phyloP scores from a whole-genome alignment of 768 basidiomycete genomes.

The Mycena kentingensis region DNA sequence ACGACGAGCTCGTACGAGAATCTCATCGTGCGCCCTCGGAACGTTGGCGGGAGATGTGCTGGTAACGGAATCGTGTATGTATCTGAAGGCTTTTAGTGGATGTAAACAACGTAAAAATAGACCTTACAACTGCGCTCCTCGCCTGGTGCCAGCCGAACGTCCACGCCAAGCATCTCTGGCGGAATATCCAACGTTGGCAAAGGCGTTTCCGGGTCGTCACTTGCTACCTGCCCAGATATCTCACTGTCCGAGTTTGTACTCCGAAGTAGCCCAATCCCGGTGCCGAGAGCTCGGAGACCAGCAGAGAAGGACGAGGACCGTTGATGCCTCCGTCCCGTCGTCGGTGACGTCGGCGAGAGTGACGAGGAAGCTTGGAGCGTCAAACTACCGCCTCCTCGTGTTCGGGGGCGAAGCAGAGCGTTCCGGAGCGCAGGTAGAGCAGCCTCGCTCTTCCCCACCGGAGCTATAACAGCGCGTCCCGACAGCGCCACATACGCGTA shows the following conservation, averaged over 20 bases:
- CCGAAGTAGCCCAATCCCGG: constrained; percentile 31
- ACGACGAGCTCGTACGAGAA: constrained; percentile 93
- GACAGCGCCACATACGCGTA: constrained; percentile 84
- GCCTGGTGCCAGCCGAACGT: constrained; percentile 78
- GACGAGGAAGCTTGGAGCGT: constrained; percentile 14
- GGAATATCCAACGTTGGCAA: constrained; percentile 87
- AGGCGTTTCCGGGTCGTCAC: constrained; percentile 61
- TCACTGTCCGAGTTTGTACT: constrained; percentile 10
- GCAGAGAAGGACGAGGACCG: constrained; percentile 56
- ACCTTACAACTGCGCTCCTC: constrained; percentile 80
- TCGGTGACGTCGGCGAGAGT: constrained; percentile 7
- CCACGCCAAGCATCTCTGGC: constrained; percentile 87
- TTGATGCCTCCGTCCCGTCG: constrained; percentile 40
- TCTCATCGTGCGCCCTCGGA: constrained; percentile 76
- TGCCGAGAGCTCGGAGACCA: constrained; percentile 52
- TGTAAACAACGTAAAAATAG: constrained; percentile 1
- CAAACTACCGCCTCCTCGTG: constrained; percentile 27
- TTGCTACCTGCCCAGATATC: constrained; percentile 34
- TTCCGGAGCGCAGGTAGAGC: constrained; percentile 50
- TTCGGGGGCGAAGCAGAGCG: constrained; percentile 45
- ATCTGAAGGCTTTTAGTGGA: constrained; percentile 47
- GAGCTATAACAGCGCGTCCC: constrained; percentile 64
- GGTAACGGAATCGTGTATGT: constrained; percentile 80
- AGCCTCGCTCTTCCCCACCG: constrained; percentile 40
- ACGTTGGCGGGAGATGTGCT: constrained; percentile 84